A percentile compares a stretch with the other conserved stretches of the same genome.
Conservation (phyloP, 2,329 filamentous ascomycete genomes). For the Paracoccidioides brasiliensis region DNA sequence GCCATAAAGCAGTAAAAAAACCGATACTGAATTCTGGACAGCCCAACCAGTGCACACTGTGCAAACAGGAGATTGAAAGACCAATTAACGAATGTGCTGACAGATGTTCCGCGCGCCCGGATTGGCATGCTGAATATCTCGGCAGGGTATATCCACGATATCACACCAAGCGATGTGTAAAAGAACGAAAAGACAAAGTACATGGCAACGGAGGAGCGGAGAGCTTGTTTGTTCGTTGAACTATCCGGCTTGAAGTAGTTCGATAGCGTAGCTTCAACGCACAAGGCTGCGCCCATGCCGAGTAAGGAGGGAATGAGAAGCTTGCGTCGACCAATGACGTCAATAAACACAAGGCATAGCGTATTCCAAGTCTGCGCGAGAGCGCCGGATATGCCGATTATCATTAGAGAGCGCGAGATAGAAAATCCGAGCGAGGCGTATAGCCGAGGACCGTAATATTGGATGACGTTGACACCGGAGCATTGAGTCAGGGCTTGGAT, state of each 20-base stretch:
- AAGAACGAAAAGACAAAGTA: constrained; percentile 36
- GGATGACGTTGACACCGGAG: constrained; percentile 37
- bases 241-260: constrained; percentile 22
- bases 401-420: constrained; percentile 35
- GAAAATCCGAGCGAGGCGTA: constrained; percentile 34
- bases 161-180: constrained; percentile 33
- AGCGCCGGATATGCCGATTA: constrained; percentile 39
- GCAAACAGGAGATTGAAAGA: constrained; percentile 36
- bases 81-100: constrained; percentile 34
- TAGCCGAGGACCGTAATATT: constrained; percentile 33
- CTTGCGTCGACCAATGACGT: constrained; percentile 37
- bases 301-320: constrained; percentile 34
- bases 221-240: constrained; percentile 21
- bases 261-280: constrained; percentile 30
- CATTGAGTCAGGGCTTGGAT: constrained; percentile 39
- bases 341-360: constrained; percentile 34
- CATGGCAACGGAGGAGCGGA: constrained; percentile 36
- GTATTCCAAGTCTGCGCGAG: constrained; percentile 38
- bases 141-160: constrained; percentile 36
- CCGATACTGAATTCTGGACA: constrained; percentile 31
- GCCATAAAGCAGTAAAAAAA: constrained; percentile 40
- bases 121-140: constrained; percentile 36
- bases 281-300: constrained; percentile 30
- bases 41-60: constrained; percentile 36
- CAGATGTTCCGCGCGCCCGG: constrained; percentile 30